Evolutionary conservation across 306 rosid genomes (phyloP).

Genomic region (Quercus dentata): DNA sequence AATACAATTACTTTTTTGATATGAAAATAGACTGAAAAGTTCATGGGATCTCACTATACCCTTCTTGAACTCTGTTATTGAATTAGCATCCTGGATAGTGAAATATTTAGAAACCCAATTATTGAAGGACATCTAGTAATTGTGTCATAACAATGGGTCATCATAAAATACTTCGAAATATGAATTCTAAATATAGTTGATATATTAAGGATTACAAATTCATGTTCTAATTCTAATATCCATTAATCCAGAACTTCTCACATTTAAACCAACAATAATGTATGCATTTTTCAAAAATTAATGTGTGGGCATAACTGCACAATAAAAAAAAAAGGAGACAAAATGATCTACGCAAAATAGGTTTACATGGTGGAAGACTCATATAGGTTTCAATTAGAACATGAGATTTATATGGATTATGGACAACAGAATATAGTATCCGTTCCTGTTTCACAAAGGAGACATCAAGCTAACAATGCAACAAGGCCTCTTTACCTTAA

Average conservation of each 20-base stretch:
- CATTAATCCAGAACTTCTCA: not conserved
- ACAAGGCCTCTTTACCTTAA: constrained; percentile 50
- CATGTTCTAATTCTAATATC: not conserved
- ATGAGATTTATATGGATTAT: not conserved
- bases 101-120: not conserved
- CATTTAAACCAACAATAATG: not conserved
- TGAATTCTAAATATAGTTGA: not conserved
- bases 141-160: not conserved
- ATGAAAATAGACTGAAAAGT: not conserved
- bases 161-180: not conserved
- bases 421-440: not conserved
- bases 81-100: not conserved
- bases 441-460: constrained; percentile 13
- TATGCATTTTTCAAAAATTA: not conserved
- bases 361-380: not conserved
- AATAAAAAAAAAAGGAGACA: not conserved
- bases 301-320: not conserved
- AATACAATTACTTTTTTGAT: no score
- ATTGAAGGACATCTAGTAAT: not conserved
- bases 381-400: not conserved
- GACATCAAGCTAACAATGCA: constrained; percentile 1
- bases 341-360: not conserved
- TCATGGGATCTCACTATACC: not conserved
- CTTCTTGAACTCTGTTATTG: not conserved
- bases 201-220: not conserved